These are phyloP conservation scores for Agastache rugosa DNA, from an alignment of 257 asterid genomes.

Conservation along the genomic window DNA sequence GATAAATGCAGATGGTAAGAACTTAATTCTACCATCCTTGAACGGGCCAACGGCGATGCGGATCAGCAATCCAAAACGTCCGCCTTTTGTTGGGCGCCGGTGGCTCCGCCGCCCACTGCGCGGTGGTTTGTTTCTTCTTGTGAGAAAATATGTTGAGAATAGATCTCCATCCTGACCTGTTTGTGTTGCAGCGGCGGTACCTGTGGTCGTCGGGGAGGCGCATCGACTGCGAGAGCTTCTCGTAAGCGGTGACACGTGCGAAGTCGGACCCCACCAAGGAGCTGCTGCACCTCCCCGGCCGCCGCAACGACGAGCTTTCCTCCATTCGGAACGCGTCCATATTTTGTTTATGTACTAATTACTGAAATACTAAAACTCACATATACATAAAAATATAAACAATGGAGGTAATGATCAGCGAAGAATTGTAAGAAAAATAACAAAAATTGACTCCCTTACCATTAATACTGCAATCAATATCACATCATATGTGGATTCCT, in stretches of 20 bases:
- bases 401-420: too few relatives aligned
- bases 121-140: slow-evolving; percentile 24
- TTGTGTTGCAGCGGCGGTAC: neutral
- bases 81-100: slow-evolving; percentile 27
- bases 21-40: slow-evolving; percentile 45
- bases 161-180: slow-evolving; percentile 27
- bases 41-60: slow-evolving; percentile 52
- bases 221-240: slow-evolving; percentile 43
- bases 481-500: too few relatives aligned
- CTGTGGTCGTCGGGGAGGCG: neutral
- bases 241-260: slow-evolving; percentile 28
- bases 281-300: slow-evolving; percentile 39
- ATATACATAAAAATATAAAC: too few relatives aligned
- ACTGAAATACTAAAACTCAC: too few relatives aligned
- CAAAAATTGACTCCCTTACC: too few relatives aligned
- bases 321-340: slow-evolving; percentile 36
- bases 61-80: slow-evolving; percentile 43
- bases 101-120: neutral
- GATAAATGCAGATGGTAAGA: neutral
- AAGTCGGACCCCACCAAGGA: slow-evolving; percentile 27
- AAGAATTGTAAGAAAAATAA: too few relatives aligned
- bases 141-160: slow-evolving; percentile 33
- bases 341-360: neutral
- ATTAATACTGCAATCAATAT: too few relatives aligned
- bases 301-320: slow-evolving; percentile 23